Conservation (phyloP, 129 eudicot genomes). For the Flaveria brownii region DNA sequence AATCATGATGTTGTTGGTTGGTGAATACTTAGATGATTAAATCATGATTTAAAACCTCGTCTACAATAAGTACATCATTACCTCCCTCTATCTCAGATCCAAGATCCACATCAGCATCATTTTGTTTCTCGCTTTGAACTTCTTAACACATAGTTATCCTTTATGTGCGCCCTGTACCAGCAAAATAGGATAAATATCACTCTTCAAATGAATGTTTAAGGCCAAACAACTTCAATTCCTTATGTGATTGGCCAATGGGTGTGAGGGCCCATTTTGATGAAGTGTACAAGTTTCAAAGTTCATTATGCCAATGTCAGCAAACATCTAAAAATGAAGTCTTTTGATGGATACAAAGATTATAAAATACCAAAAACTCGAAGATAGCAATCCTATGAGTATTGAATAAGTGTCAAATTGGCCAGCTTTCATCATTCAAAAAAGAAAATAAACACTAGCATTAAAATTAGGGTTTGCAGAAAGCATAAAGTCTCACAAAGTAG, state of each 20-base stretch:
- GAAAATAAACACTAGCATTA: background rate
- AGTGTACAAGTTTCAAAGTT: too few relatives aligned
- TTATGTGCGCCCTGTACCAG: background rate
- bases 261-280: too few relatives aligned
- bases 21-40: too few relatives aligned
- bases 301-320: too few relatives aligned
- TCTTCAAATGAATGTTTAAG: background rate
- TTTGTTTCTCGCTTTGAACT: background rate
- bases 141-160: background rate
- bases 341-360: too few relatives aligned
- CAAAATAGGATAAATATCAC: background rate
- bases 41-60: background rate
- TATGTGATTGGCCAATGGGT: too few relatives aligned
- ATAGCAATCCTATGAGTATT: too few relatives aligned
- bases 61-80: background rate
- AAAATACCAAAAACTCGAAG: too few relatives aligned
- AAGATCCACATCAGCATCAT: background rate
- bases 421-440: too few relatives aligned
- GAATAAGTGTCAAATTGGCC: too few relatives aligned
- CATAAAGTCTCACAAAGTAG: background rate
- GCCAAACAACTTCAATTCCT: too few relatives aligned
- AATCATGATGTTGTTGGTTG: background rate
- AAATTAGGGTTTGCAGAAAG: background rate
- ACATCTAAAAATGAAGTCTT: too few relatives aligned
- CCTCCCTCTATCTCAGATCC: constrained; percentile 1